Evolutionary conservation across 1,139 yeast species (phyloP).

Genomic region (Diutina scorzettiae): DNA sequence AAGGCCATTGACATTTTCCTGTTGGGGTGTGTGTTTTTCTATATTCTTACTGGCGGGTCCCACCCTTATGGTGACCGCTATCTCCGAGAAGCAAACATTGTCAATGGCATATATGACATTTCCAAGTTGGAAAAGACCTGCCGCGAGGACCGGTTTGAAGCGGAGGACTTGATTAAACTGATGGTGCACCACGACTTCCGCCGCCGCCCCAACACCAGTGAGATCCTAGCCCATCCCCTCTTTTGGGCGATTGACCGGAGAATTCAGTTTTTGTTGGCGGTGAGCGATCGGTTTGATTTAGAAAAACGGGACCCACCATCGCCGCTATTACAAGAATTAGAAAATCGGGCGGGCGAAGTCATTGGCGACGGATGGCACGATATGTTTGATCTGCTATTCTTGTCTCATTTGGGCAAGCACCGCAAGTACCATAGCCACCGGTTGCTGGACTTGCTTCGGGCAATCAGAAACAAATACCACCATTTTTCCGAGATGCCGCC

Average conservation of each 20-base stretch:
- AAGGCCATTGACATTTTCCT: constrained; percentile 91
- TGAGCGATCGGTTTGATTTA: constrained; percentile 83
- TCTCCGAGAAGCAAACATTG: constrained; percentile 78
- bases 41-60: constrained; percentile 69
- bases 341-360: constrained; percentile 44
- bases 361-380: constrained; percentile 62
- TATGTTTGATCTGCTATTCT: constrained; percentile 56
- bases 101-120: constrained; percentile 55
- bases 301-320: constrained; percentile 86
- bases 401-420: constrained; percentile 80
- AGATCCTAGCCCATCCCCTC: constrained; percentile 70
- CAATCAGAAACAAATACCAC: constrained; percentile 83
- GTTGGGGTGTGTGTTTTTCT: constrained; percentile 86
- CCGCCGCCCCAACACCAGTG: constrained; percentile 59
- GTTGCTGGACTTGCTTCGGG: constrained; percentile 76
- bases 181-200: constrained; percentile 67
- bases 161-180: constrained; percentile 53
- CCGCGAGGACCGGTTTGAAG: constrained; percentile 44
- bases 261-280: constrained; percentile 71
- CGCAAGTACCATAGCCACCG: constrained; percentile 75
- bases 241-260: constrained; percentile 76
- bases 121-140: constrained; percentile 28
- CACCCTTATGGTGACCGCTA: constrained; percentile 94
- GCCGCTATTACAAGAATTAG: constrained; percentile 46
- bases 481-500: constrained; percentile 85